Conservation (phyloP, 2,329 filamentous ascomycete species). For the Nigrograna mackinnonii region DNA sequence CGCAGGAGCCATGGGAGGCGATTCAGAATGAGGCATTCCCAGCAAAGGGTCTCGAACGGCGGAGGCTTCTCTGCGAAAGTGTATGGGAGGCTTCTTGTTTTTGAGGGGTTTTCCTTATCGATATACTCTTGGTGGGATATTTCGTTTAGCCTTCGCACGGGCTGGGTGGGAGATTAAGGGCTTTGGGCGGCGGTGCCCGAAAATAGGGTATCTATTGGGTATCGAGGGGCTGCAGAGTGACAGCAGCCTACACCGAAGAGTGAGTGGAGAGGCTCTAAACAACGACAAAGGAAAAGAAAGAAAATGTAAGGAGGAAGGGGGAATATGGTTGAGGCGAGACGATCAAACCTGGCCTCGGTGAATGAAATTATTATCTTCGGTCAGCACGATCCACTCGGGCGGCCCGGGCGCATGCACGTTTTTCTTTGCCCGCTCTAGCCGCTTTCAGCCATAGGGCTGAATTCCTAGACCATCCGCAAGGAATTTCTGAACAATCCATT, state of each 20-base stretch:
- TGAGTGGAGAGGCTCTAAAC: constrained; percentile 12
- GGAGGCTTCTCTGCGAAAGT: constrained; percentile 6
- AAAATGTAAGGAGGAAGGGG: constrained; percentile 5
- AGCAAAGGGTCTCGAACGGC: constrained; percentile 2
- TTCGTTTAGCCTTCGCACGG: constrained; percentile 12
- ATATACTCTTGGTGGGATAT: constrained; percentile 17
- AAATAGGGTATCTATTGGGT: too few relatives aligned
- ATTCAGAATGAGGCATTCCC: constrained; percentile 56
- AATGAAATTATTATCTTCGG: constrained; percentile 26
- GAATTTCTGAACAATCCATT: too few relatives aligned
- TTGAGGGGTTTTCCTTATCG: constrained; percentile 36
- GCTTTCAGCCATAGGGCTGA: background rate
- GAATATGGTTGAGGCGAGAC: constrained; percentile 6
- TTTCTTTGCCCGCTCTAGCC: constrained; percentile 1
- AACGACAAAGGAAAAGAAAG: constrained; percentile 18
- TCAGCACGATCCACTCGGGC: constrained; percentile 1
- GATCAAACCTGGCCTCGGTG: constrained; percentile 22
- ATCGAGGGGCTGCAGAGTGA: too few relatives aligned
- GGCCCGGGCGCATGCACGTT: constrained; percentile 6
- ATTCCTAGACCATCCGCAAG: too few relatives aligned
- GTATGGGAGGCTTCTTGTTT: constrained; percentile 18
- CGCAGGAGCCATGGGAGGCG: constrained; percentile 51
- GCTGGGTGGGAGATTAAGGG: too few relatives aligned
- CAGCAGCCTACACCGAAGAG: too few relatives aligned
- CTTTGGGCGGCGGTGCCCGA: too few relatives aligned